These are phyloP conservation scores for Massariosphaeria phaeospora DNA, from an alignment of 495 filamentous ascomycete species.

Conservation along the genomic window DNA sequence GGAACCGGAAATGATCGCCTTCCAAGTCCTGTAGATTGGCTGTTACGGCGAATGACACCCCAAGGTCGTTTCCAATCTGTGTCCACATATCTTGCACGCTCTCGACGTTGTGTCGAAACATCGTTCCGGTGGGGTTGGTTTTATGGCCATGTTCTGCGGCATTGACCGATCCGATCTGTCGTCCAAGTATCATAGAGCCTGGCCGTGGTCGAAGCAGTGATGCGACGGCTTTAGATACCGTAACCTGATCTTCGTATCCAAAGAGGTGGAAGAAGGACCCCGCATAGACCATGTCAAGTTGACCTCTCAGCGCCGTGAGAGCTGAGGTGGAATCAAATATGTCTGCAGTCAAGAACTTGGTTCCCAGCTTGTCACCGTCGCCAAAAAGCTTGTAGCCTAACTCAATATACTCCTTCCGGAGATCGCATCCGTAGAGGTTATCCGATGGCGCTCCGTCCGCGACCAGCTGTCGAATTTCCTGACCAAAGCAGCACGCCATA, in stretches of 20 bases:
- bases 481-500: slow-evolving; percentile 24
- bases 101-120: slow-evolving; percentile 46
- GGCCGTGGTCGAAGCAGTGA: slow-evolving; percentile 43
- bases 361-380: slow-evolving; percentile 43
- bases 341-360: slow-evolving; percentile 48
- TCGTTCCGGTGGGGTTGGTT: slow-evolving; percentile 17
- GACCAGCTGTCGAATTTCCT: slow-evolving; percentile 23
- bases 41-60: slow-evolving; percentile 45
- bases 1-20: not conserved
- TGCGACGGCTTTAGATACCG: slow-evolving; percentile 45
- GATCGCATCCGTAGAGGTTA: slow-evolving; percentile 44
- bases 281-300: slow-evolving; percentile 54
- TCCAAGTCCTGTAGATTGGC: slow-evolving; percentile 11
- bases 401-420: slow-evolving; percentile 42
- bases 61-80: slow-evolving; percentile 46
- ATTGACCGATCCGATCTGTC: slow-evolving; percentile 44
- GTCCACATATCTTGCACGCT: slow-evolving; percentile 51
- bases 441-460: slow-evolving; percentile 19
- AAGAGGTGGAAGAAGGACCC: slow-evolving; percentile 60
- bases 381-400: slow-evolving; percentile 50
- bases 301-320: slow-evolving; percentile 41
- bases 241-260: slow-evolving; percentile 49
- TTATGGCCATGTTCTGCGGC: slow-evolving; percentile 32
- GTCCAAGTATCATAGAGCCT: slow-evolving; percentile 48
- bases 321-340: slow-evolving; percentile 47